Percentiles rank a stretch among this genome's conserved stretches.
Evolutionary conservation across 2,329 filamentous ascomycete genomes (phyloP).

Genomic region (Fusarium sp.): DNA sequence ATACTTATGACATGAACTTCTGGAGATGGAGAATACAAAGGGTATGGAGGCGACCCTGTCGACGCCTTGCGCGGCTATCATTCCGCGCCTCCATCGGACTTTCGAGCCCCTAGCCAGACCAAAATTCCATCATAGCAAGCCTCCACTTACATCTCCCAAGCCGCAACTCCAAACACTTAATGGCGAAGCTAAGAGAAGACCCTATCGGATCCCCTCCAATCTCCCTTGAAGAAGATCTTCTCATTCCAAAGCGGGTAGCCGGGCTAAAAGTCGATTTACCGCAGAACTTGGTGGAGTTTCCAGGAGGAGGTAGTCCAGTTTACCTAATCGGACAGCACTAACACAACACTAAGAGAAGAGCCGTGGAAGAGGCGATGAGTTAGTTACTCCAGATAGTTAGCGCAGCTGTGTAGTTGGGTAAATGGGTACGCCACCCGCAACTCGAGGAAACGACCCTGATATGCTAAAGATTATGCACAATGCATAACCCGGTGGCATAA

Average conservation of each 20-base stretch:
- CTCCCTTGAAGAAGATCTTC: not conserved
- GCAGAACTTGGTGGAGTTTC: not conserved
- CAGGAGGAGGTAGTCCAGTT: not conserved
- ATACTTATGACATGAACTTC: not conserved
- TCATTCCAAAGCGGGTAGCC: not conserved
- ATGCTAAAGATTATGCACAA: not conserved
- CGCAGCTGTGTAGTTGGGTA: too few relatives aligned
- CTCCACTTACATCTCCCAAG: too few relatives aligned
- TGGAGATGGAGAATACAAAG: not conserved
- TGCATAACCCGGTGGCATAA: not conserved
- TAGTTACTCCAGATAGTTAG: not conserved
- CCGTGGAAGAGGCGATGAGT: not conserved
- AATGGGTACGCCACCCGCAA: not conserved
- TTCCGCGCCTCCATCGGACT: not conserved
- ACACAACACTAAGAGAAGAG: not conserved
- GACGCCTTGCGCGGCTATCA: too few relatives aligned
- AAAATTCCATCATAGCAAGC: not conserved
- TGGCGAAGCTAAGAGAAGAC: not conserved
- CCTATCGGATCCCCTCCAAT: not conserved
- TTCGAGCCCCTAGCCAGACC: not conserved
- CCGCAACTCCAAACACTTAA: not conserved
- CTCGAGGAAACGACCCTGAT: not conserved
- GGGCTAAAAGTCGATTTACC: not conserved
- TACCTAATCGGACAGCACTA: not conserved
- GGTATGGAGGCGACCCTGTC: too few relatives aligned